Evolutionary conservation across 2,329 filamentous ascomycete genomes (phyloP).

Genomic region (Alternaria ventricosa): DNA sequence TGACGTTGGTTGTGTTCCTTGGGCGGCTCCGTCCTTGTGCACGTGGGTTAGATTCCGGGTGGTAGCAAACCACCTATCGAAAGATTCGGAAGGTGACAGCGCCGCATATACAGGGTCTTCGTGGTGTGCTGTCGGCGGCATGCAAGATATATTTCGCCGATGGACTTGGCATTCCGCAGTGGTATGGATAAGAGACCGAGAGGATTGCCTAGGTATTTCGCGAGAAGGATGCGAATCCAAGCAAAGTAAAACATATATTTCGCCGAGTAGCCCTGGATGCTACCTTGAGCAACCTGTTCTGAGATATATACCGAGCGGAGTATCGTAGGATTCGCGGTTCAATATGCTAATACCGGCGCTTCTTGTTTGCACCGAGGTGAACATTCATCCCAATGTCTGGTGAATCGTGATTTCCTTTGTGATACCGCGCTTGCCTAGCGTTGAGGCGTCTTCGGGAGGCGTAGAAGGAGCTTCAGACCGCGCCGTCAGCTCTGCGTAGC

Average conservation of each 20-base stretch:
- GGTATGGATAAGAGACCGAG: neutral
- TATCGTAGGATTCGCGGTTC: neutral
- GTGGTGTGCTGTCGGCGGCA: neutral
- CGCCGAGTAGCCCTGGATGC: neutral
- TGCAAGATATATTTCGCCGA: neutral
- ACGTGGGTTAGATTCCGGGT: neutral
- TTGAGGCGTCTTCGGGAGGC: conserved; percentile 6
- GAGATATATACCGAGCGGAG: neutral
- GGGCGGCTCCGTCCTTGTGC: neutral
- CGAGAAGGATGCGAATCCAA: neutral
- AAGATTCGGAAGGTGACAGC: conserved; percentile 4
- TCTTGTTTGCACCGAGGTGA: neutral
- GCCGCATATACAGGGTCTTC: neutral
- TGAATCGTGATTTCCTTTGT: conserved; percentile 22
- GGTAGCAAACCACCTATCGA: neutral
- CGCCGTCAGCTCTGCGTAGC: conserved; percentile 18
- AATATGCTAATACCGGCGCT: neutral
- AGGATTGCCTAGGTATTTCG: neutral
- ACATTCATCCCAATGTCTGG: conserved; percentile 15
- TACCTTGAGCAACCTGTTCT: neutral
- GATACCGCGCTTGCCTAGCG: conserved; percentile 13
- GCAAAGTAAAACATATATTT: neutral
- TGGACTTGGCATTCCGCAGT: conserved; percentile 1
- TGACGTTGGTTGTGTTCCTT: neutral
- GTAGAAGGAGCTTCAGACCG: conserved; percentile 11